Base-by-base conservation (phyloP, 495 filamentous ascomycete genomes). In the Neurospora intermedia region DNA sequence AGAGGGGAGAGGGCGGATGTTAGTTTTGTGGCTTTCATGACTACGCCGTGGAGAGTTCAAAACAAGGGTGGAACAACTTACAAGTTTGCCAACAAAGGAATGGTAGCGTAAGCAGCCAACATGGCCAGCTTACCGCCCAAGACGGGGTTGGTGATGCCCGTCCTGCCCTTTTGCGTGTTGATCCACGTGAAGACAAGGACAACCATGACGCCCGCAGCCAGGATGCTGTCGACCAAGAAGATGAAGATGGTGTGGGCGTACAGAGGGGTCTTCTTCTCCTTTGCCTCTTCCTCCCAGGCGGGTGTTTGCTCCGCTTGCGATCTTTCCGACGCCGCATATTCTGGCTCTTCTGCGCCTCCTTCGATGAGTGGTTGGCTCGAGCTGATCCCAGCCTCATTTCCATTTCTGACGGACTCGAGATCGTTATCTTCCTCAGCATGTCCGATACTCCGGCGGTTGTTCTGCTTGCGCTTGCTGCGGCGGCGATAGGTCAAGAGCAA, bases 171-270 rank as follows among this genome's bases (percentile, higher is more conserved):
- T 35, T 66, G 54, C 0, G 54, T 66, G 54, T 66, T 66, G 43
- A 82, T 78, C 80, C 81, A 84, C 1, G 82, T 83, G 8, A 82
- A 82, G 10, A 82, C 80, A 10, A 85, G 70, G 2, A 84, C 80
- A 4, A 82, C 73, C 79, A 83, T 79, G 9, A 84, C 59, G 8
- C 76, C 76, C 0, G 79, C 76, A 9, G 83, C 80, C 6, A 83
- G 79, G 6, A 79, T 72, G 6, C 74, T 72, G 70, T 85, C 83
- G 27, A 74, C 75, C n/a, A 78, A 62, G 75, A 85, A 84, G 15
- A 83, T 77, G 39, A 83, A 46, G 70, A 85, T 80, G 0, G 81
- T 79, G 73, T 81, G 81, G 6, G 77, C 77, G 27, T 77, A 39
- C 59, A 75, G 39, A 45, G 69, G 43, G 69, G 70, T 70, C 71